phyloP scores from a whole-genome alignment of 441 rosid genomes.

The Euphorbia schlechtendalii region DNA sequence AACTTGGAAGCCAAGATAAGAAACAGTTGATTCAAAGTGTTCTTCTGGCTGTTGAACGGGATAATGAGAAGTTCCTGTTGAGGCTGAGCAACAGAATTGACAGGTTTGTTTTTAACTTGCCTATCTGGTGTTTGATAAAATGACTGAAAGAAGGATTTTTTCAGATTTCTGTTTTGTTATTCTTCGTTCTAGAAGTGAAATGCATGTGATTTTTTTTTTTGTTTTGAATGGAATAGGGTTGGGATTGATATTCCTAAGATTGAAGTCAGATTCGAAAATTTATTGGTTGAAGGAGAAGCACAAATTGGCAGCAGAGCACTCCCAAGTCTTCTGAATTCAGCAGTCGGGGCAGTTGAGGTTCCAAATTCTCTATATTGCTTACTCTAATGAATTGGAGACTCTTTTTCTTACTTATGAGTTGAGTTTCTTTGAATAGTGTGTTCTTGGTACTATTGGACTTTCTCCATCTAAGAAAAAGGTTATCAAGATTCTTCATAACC shows the following conservation, averaged over 20 bases:
- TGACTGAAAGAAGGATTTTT: too few species aligned
- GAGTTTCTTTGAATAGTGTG: conserved; percentile 20
- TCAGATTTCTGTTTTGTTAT: too few species aligned
- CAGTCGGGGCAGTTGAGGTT: conserved; percentile 48
- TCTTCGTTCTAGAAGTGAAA: too few species aligned
- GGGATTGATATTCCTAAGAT: conserved; percentile 50
- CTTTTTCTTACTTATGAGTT: neutral
- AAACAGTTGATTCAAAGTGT: conserved; percentile 26
- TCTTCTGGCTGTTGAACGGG: conserved; percentile 28
- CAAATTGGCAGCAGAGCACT: conserved; percentile 59
- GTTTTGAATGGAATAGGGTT: conserved; percentile 30
- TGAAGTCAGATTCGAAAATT: too few species aligned
- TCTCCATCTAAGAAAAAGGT: too few species aligned
- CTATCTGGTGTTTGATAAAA: too few species aligned
- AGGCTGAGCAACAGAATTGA: conserved; percentile 32
- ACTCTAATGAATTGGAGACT: neutral
- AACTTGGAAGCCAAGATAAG: conserved; percentile 28
- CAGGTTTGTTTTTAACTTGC: conserved; percentile 15
- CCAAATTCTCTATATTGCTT: neutral
- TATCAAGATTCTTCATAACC: conserved; percentile 37
- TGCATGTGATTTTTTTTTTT: too few species aligned
- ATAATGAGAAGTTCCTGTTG: conserved; percentile 28
- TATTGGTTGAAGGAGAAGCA: conserved; percentile 45
- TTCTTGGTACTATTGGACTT: conserved; percentile 29
- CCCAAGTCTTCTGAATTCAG: conserved; percentile 46